Base-by-base conservation (phyloP, 139 green algal species). In the Coelastrella sp. region DNA sequence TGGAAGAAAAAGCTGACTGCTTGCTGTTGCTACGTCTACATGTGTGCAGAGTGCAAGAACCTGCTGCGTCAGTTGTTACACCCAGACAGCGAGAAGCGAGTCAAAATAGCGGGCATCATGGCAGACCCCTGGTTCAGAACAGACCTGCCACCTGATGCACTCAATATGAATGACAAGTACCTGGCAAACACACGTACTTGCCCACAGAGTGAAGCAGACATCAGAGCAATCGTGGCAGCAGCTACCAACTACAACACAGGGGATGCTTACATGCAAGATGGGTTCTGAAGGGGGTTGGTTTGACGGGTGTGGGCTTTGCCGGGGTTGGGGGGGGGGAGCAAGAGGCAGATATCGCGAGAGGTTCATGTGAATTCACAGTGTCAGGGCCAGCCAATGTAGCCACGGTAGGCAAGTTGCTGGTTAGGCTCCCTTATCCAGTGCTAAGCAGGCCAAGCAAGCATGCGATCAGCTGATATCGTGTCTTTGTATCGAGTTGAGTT, bases 81-180 rank as follows among this genome's bases (percentile, higher is more conserved):
- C 88, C 89, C 89, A 0, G 81, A 92, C 13, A 88, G 91, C 4
- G 81, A 92, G 32, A 86, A 92, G 83, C 91, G 94, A 23, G 85
- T 96, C 22, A 93, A 81, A 73, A 93, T 96, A 60, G 10, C 71
- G 59, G 92, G 94, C 78, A 97, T 99, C 79, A 94, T 97, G 89
- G 58, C 91, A 73, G 95, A 98, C 92, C 92, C 95, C 16, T 99
- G 97, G 97, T 99, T 98, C 87, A 78, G 90, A 59, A 94, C 92
- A 58, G 93, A 96, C 56, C 94, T 96, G 85, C 94, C 94, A 7
- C 93, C 93, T 3, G 91, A 95, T 75, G 91, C 91, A 5, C 80
- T 90, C 13, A 75, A 84, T 17, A 90, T 90, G 86, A 90, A 90
- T 65, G 75, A 90, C 75, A 76, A 77, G 23, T 90, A 90, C 61